Conservation (phyloP, 208 protist species). For the Trypanosomatidae sp. region DNA sequence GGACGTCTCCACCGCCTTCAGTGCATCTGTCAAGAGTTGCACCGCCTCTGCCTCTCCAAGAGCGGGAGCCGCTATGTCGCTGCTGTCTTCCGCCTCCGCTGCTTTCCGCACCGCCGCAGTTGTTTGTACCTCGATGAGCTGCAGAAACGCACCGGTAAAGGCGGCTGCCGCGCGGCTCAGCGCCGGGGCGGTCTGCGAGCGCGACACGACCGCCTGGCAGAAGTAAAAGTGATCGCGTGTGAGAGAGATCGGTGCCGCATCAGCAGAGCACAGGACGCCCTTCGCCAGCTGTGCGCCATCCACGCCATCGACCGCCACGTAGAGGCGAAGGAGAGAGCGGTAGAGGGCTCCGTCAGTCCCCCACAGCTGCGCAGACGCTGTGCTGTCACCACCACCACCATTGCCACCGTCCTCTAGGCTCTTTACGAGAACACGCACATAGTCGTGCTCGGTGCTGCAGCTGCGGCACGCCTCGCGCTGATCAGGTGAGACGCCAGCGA, state of each 20-base stretch:
- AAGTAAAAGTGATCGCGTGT: constrained; percentile 61
- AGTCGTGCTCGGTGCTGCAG: constrained; percentile 4
- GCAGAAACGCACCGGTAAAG: constrained; percentile 61
- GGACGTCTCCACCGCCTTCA: constrained; percentile 24
- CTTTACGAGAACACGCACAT: constrained; percentile 6
- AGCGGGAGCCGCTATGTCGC: not conserved
- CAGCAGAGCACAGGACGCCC: constrained; percentile 6
- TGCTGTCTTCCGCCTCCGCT: not conserved
- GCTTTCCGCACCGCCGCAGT: not conserved
- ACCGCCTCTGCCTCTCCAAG: constrained; percentile 31
- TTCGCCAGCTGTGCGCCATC: constrained; percentile 36
- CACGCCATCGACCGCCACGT: constrained; percentile 59
- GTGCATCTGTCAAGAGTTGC: constrained; percentile 30
- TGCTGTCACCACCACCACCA: not conserved
- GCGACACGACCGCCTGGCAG: constrained; percentile 34
- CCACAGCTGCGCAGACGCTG: constrained; percentile 47
- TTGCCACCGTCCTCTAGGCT: not conserved
- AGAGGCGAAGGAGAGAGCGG: constrained; percentile 72
- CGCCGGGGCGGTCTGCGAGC: constrained; percentile 39
- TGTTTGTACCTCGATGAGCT: constrained; percentile 41
- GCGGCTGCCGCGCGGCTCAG: constrained; percentile 61
- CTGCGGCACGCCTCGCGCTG: constrained; percentile 35
- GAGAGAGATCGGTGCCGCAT: not conserved
- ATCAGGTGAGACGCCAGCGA: constrained; percentile 39
- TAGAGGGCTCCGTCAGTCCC: constrained; percentile 45